phyloP scores from a whole-genome alignment of 768 basidiomycete genomes.

The Lactarius akahatsu region DNA sequence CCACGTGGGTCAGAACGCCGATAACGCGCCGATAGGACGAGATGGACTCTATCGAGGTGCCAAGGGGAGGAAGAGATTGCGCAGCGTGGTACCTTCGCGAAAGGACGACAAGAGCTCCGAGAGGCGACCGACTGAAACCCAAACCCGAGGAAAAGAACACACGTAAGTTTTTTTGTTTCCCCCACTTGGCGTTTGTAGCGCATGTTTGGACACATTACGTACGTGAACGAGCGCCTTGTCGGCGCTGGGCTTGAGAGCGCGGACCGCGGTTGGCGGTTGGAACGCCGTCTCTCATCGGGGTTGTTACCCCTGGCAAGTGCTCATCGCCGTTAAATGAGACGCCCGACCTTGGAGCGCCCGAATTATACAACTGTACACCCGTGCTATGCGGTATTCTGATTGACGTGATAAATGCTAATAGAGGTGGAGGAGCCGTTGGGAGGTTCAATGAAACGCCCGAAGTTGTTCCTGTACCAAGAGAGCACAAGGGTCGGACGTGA shows the following conservation, averaged over 20 bases:
- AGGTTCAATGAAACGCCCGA: constrained; percentile 10
- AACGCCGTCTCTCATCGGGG: not conserved
- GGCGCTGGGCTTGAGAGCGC: not conserved
- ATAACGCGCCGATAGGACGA: not conserved
- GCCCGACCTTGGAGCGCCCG: not conserved
- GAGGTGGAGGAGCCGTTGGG: not conserved
- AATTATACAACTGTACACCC: not conserved
- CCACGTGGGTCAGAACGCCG: not conserved
- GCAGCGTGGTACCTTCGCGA: not conserved
- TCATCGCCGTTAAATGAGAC: not conserved
- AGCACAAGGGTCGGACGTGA: constrained; percentile 10
- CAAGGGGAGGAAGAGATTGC: not conserved
- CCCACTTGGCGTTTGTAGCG: not conserved
- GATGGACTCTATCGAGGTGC: not conserved
- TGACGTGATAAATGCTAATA: not conserved
- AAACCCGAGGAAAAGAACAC: not conserved
- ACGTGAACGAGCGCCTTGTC: not conserved
- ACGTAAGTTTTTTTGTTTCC: not conserved
- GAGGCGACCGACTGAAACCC: not conserved
- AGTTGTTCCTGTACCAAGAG: constrained; percentile 2
- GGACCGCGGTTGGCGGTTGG: not conserved
- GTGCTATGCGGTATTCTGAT: constrained; percentile 2
- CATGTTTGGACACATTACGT: not conserved
- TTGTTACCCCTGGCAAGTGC: not conserved
- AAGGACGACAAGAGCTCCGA: not conserved